Evolutionary conservation across 2,329 filamentous ascomycete genomes (phyloP), one percentile per base, ranked within the genome.

Genomic region (Penicillium sp.): DNA sequence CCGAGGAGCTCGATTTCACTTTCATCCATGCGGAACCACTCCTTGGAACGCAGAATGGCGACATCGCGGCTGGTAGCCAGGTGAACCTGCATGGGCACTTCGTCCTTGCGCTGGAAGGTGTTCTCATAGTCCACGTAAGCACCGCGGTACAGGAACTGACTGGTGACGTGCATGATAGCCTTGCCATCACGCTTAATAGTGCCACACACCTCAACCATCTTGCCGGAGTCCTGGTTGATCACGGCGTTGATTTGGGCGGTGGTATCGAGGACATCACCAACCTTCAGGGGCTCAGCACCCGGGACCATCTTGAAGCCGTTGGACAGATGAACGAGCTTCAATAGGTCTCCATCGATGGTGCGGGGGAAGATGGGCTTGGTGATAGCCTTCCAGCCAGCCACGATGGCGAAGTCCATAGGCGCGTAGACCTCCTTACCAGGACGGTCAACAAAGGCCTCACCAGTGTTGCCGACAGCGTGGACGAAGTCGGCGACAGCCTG

Each of bases 131-230:
- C 96, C 55, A 85, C 90, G 79, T 99, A 99, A 29, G 84, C 83
- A 55, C 95, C 95, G 49, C 96, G 89, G 82, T 99, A 99, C 69
- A 99, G 77, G 84, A 99, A 99, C 76, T 99, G 95, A 61, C 92
- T 97, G 13, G 93, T 98, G 27, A 99, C 95, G 73, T 99, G 92
- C 95, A 99, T 99, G 61, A 99, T 91, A 6, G 92, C 83, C 74
- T 90, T 77, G 26, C 89, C 89, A 53, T 93, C 87, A 44, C 95
- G 89, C 53, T 85, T 89, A 69, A 99, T 96, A 6, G 95, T 99
- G 61, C 95, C 95, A 70, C 93, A 97, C n/a, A 99, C 93, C 78
- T 99, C 96, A 19, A 99, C 96, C 93, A 99, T 97, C 83, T 99
- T 99, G 48, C 95, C 95, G 58, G 95, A 92, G 14, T 96, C 92